Base-by-base conservation (phyloP, 176 grass and related monocot species). In the Raddia guianensis region DNA sequence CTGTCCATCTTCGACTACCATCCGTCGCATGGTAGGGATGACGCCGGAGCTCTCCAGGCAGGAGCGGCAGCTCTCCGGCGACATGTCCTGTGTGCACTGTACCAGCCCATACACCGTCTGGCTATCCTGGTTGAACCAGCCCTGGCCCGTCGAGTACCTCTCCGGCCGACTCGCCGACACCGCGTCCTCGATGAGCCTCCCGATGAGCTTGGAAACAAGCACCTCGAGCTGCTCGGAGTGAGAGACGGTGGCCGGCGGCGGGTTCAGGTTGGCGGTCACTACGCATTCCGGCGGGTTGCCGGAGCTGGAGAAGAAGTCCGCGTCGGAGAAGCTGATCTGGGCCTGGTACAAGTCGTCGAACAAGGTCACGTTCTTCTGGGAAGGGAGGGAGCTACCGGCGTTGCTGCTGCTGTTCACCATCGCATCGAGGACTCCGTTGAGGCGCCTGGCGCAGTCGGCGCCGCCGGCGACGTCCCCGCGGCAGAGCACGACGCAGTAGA, bases 401-500 rank as follows among this genome's bases (percentile, higher is more conserved):
- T 35, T 83, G 56, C 14, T 49, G 56, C 14, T 49, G 74, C 55
- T 8, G 12, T 40, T 40, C 37, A 55, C 33, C 50, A 55, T 57
- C 33, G 50, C 35, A 62, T 3, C n/a, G 2, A 82, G n/a, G 34
- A 68, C 67, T 15, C 5, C 3, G 20, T 5, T 27, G 80, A 87
- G 46, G 63, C 51, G 80, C 37, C 60, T 18, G 27, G 35, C 42
- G 68, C 89, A 94, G 71, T 61, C 20, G 19, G 77, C 7, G 10
- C 19, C 7, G 10, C 19, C 5, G 8, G 65, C 67, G 49, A 44
- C 7, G 68, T 94, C 92, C 80, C 89, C 57, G 9, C 87, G 92
- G 73, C 92, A 91, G 68, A 91, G 87, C 71, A 73, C 71, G 52
- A 67, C 57, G 62, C 81, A 87, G 15, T 83, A 91, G 33, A 87